phyloP scores from a whole-genome alignment of 2,329 filamentous ascomycete species.

The Penicillium sp. region DNA sequence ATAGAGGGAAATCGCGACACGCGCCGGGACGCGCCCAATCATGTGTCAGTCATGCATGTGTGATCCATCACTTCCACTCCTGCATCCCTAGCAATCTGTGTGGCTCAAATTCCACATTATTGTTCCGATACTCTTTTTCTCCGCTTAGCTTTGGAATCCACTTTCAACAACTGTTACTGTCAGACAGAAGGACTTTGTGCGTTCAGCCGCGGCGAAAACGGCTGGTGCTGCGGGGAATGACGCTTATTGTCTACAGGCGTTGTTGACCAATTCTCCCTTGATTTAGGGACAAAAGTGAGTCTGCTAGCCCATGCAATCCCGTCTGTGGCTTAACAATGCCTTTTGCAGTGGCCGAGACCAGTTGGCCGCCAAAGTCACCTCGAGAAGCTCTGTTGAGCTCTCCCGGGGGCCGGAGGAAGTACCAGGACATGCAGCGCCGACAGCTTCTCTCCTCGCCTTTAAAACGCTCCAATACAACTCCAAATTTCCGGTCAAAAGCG shows the following conservation, averaged over 20 bases:
- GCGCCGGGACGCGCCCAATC: constrained; percentile 30
- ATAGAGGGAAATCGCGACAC: constrained; percentile 26
- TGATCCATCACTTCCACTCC: constrained; percentile 21
- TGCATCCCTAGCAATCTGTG: constrained; percentile 5
- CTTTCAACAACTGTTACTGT: not conserved
- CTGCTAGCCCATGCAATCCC: not conserved
- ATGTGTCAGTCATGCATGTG: constrained; percentile 16
- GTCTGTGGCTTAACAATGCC: constrained; percentile 6
- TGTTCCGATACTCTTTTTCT: not conserved
- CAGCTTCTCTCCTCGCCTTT: constrained; percentile 70
- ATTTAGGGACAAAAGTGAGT: constrained; percentile 13
- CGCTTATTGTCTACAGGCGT: constrained; percentile 10
- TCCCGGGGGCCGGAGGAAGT: constrained; percentile 75
- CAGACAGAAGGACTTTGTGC: not conserved
- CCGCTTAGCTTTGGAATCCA: not conserved
- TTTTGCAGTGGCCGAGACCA: constrained; percentile 43
- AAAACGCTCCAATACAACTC: constrained; percentile 50
- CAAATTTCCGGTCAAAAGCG: constrained; percentile 37
- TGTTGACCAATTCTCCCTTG: constrained; percentile 8
- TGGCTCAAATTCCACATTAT: not conserved
- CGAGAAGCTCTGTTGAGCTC: constrained; percentile 65
- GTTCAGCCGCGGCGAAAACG: constrained; percentile 11
- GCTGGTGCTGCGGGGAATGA: constrained; percentile 18
- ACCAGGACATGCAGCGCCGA: constrained; percentile 65
- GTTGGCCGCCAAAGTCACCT: constrained; percentile 65